Evolutionary conservation across 2,329 filamentous ascomycete genomes (phyloP), one percentile per base, ranked within the genome.

Genomic region (Verticillium longisporum): DNA sequence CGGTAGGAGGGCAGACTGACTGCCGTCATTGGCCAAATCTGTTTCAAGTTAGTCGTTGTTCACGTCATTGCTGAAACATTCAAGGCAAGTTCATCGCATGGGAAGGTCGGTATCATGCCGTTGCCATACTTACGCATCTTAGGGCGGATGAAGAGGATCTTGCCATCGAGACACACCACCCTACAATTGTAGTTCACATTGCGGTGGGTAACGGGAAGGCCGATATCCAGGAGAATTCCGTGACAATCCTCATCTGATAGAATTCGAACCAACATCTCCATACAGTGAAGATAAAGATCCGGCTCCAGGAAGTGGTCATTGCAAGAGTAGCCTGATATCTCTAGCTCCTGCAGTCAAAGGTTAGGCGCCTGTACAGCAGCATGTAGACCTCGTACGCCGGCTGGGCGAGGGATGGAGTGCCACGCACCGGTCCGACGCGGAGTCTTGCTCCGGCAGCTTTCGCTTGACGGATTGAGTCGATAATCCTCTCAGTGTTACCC

Each of bases 101-200:
- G 26, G 26, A 31, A 31, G 26, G 3, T 31, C 26, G 26, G 5
- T 31, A 31, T 31, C 26, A 31, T 31, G 26, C 26, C 26, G 26
- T 31, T 60, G 50, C 32, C 87, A n/a, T 21, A 53, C 45, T 53
- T 13, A 53, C 45, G 32, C 64, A 90, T 78, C 73, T 92, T 92
- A 0, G 89, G 89, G 11, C 89, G 79, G 61, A 95, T 88, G 62
- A 88, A 78, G 18, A 92, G 74, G 21, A 93, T 87, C 73, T 87
- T 85, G 58, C 84, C 82, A 66, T 92, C 83, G 58, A 86, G 78
- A 63, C 72, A 70, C 2, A 78, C 65, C 14, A 72, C 70, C 14
- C 76, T 68, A 58, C 69, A 72, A 63, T 78, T 78, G 66, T 75
- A 78, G 32, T 68, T 68, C 18, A 69, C 67, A 61, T 74, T 74